Evolutionary conservation across 2,329 filamentous ascomycete genomes (phyloP), one percentile per base, ranked within the genome.

Genomic region (Penicillium crustosum): DNA sequence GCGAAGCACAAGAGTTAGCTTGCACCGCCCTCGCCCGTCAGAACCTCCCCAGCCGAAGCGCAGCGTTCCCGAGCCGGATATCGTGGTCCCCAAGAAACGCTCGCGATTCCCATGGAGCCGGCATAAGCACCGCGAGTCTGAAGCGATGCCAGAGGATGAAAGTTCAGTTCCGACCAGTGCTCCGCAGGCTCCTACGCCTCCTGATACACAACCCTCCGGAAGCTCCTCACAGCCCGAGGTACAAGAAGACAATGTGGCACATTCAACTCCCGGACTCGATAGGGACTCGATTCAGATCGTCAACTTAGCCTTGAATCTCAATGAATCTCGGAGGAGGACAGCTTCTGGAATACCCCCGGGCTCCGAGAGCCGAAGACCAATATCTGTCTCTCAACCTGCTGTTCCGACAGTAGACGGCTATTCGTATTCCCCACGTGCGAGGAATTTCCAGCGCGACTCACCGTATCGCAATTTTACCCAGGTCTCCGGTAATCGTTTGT

Each of bases 201-300:
- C 60, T 25, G 59, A 61, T 23, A 39, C 52, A 9, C 61, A 51
- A 21, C 58, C 57, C 31, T 59, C 62, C 48, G 41, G 52, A 57
- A 53, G 53, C 23, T 56, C 62, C 15, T 57, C 64, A 12, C 61
- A 59, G 41, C 49, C 56, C 23, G 61, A 62, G 35, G 49, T 49
- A 13, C 44, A 54, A 23, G 39, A 51, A 27, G 36, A 61, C 21
- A 48, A 58, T 27, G 41, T 59, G 13, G 52, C 55, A 23, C 64
- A 62, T 53, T 49, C 66, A 43, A 61, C 70, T 19, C 52, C 69
- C 47, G 79, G 75, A 6, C 70, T 89, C 21, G 86, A 91, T 66
- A 82, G 89, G 59, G 93, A 97, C 68, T 89, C 93, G 8, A 86
- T 89, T 4, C 90, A 96, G 73, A 95, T 97, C 62, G 91, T 97